phyloP scores from a whole-genome alignment of 164 flowering plant species.

The Euptelea pleiosperma region DNA sequence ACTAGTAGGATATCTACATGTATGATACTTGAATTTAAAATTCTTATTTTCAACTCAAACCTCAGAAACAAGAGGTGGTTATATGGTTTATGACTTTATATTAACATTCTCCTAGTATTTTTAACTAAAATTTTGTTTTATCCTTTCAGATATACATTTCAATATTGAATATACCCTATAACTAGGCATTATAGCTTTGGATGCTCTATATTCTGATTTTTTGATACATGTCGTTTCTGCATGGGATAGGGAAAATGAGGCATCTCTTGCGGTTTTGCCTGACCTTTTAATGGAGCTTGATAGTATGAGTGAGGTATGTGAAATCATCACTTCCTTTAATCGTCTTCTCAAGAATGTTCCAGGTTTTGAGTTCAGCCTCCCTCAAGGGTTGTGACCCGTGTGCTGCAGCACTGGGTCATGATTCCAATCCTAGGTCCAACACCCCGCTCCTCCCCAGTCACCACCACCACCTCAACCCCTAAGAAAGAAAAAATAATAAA shows the following conservation, averaged over 20 bases:
- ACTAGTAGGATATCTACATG: too few relatives aligned
- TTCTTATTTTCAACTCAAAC: too few relatives aligned
- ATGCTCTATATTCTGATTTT: background rate
- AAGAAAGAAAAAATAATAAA: background rate
- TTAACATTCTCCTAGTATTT: background rate
- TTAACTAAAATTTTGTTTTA: background rate
- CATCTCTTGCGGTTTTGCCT: slow-evolving; percentile 91
- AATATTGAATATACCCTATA: background rate
- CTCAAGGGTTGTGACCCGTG: too few relatives aligned
- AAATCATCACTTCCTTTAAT: background rate
- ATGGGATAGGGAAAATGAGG: slow-evolving; percentile 87
- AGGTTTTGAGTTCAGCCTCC: too few relatives aligned
- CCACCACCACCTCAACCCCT: background rate
- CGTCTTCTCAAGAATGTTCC: background rate
- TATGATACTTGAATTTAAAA: too few relatives aligned
- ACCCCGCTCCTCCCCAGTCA: background rate
- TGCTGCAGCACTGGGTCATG: background rate
- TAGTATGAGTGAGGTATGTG: slow-evolving; percentile 80
- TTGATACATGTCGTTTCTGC: slow-evolving; percentile 3
- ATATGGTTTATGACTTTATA: too few relatives aligned
- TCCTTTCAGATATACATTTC: background rate
- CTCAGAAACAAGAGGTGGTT: too few relatives aligned
- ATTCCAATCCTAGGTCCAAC: background rate
- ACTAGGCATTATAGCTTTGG: background rate
- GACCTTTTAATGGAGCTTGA: slow-evolving; percentile 93